Evolutionary conservation across 2,329 filamentous ascomycete species (phyloP), one percentile per base, ranked within the genome.

Genomic region (Scedosporium boydii): DNA sequence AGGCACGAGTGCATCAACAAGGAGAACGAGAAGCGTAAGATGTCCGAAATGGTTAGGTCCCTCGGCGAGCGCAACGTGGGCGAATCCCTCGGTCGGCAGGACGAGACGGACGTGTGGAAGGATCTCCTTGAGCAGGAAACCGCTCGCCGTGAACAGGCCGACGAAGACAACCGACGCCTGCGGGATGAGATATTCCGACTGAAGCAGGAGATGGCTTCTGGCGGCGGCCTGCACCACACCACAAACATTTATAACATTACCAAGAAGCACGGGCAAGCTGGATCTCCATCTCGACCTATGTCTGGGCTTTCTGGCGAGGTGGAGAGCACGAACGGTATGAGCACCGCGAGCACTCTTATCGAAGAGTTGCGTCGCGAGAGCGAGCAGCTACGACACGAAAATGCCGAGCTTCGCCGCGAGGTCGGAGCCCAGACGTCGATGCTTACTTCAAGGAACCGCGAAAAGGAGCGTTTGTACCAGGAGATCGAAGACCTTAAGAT

Each of bases 401-500:
- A 97, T 69, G 91, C 91, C 2, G 93, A 97, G 72, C 76, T 99
- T 38, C 86, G 93, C 61, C 89, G 93, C 61, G 93, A 98, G 73
- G 90, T 98, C 34, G 91, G 93, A 65, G 95, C 95, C 2, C 95
- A 99, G 73, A 96, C 93, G 0, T 97, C 93, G 0, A 98, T 99
- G 91, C 82, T 99, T 41, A 97, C 93, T 1, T 98, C 95, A 42
- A 85, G 95, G 26, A 97, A 97, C 70, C 89, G 92, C 27, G 95
- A 99, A 72, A 96, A 96, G 71, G 93, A 98, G 72, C 86, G 92
- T 4, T 80, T 99, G 7, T 96, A 98, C 73, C 91, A 96, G 71
- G 93, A 99, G 72, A 98, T 98, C 65, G 95, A 99, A 75, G 93
- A 97, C 65, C 80, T 99, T 65, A 99, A 98, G 76, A 86, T 98